Evolutionary conservation across 2,329 filamentous ascomycete species (phyloP), one percentile per base, ranked within the genome.

Genomic region (Zopfia rhizophila): DNA sequence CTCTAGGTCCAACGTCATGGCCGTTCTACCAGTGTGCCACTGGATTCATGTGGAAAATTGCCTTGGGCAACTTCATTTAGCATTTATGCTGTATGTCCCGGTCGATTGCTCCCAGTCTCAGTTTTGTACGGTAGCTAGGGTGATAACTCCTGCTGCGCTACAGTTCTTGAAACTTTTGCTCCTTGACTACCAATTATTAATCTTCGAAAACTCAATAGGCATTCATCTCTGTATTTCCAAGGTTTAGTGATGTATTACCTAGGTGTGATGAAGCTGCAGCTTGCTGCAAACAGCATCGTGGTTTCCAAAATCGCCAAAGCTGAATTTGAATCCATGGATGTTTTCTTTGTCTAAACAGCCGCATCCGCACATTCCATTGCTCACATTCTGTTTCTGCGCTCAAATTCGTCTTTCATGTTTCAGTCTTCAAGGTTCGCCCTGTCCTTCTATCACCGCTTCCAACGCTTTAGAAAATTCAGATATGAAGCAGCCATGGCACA

Each of bases 311-410:
- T 27, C 24, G n/a, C 8, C 24, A 27, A 27, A 27, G 7, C 24
- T n/a, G n/a, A 27, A 27, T n/a, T n/a, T 8, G 24, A 27, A n/a
- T 7, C 7, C n/a, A 27, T 7, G n/a, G 24, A 27, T n/a, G n/a
- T 7, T n/a, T 27, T 7, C 24, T n/a, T 8, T 27, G 24, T 47
- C 40, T 31, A 30, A 46, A 41, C 45, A 51, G 42, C 38, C 43
- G 37, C 27, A 45, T 56, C 47, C 48, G 32, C 48, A 43, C 47
- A 42, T 45, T 25, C n/a, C 31, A 14, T 36, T 28, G 53, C 47
- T 44, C 45, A 53, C 45, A 40, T 33, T 52, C 52, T 48, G 50
- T 40, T 41, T 46, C 42, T 32, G 39, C 38, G 30, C 22, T 30
- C 32, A 29, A 16, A 28, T 8, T 23, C 8, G 24, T 27, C 8